Percentiles rank a stretch among this genome's conserved stretches.
Evolutionary conservation across 768 basidiomycete genomes (phyloP).

Genomic region (Kwoniella dendrophila): DNA sequence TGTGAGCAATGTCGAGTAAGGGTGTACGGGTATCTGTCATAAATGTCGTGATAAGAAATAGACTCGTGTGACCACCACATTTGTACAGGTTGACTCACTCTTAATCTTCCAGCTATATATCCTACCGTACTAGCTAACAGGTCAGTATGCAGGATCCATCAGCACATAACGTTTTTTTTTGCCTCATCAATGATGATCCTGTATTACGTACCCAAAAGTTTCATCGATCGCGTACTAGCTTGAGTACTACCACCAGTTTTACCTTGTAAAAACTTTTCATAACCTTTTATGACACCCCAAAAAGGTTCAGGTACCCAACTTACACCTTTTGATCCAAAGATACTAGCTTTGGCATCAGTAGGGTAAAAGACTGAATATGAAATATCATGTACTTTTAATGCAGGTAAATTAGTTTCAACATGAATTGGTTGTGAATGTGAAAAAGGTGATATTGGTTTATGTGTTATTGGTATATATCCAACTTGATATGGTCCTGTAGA

Average conservation of each 20-base stretch:
- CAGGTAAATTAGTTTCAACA: constrained; percentile 13
- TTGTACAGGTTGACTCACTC: constrained; percentile 18
- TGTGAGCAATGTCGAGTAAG: constrained; percentile 18
- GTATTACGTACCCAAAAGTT: constrained; percentile 29
- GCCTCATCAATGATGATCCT: neutral
- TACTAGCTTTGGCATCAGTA: constrained; percentile 1
- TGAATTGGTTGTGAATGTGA: constrained; percentile 22
- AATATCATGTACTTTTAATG: constrained; percentile 26
- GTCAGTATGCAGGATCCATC: constrained; percentile 2
- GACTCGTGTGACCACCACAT: neutral
- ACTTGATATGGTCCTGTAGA: constrained; percentile 30
- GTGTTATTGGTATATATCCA: constrained; percentile 34
- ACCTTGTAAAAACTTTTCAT: constrained; percentile 38
- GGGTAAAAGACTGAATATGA: constrained; percentile 44
- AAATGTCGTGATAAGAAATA: neutral
- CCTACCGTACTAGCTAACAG: constrained; percentile 24
- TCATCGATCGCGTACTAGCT: constrained; percentile 10
- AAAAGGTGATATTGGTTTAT: constrained; percentile 22
- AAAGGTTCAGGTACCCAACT: constrained; percentile 39
- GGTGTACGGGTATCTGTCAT: constrained; percentile 31
- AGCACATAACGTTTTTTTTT: neutral
- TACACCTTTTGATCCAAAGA: constrained; percentile 23
- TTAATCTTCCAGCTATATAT: constrained; percentile 29
- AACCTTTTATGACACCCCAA: constrained; percentile 33
- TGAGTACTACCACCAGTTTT: constrained; percentile 21